Evolutionary conservation across 2,329 filamentous ascomycete genomes (phyloP).

Genomic region (Exophiala sideris): DNA sequence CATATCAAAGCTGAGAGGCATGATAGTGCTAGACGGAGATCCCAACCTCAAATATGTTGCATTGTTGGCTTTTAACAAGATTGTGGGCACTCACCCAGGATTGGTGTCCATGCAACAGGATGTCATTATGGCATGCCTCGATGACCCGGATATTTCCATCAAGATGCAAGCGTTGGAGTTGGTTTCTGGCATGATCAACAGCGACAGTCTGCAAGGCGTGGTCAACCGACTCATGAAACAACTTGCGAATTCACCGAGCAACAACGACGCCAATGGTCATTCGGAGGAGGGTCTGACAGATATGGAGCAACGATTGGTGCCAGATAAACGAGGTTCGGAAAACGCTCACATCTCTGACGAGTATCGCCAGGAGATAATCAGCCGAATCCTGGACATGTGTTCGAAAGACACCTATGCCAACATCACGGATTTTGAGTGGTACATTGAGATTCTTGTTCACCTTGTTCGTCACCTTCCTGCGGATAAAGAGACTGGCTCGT

Average conservation of each 20-base stretch:
- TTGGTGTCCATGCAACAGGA: conserved; percentile 91
- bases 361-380: conserved; percentile 79
- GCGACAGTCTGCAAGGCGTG: conserved; percentile 77
- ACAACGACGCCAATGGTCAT: conserved; percentile 38
- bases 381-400: conserved; percentile 82
- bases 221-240: conserved; percentile 86
- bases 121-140: conserved; percentile 93
- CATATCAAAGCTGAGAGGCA: conserved; percentile 86
- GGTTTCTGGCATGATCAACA: conserved; percentile 88
- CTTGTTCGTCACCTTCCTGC: conserved; percentile 46
- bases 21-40: conserved; percentile 90
- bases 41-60: conserved; percentile 98
- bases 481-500: conserved; percentile 1
- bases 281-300: conserved; percentile 45
- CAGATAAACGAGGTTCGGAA: conserved; percentile 49
- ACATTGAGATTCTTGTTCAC: conserved; percentile 84
- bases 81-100: conserved; percentile 81
- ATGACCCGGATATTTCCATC: conserved; percentile 93
- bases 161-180: conserved; percentile 87
- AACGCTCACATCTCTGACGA: conserved; percentile 72
- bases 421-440: conserved; percentile 93
- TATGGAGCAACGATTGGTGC: conserved; percentile 54
- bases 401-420: conserved; percentile 83
- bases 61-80: conserved; percentile 89
- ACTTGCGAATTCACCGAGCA: conserved; percentile 63